phyloP scores from a whole-genome alignment of 768 basidiomycete genomes.

The Suillus alpinus region DNA sequence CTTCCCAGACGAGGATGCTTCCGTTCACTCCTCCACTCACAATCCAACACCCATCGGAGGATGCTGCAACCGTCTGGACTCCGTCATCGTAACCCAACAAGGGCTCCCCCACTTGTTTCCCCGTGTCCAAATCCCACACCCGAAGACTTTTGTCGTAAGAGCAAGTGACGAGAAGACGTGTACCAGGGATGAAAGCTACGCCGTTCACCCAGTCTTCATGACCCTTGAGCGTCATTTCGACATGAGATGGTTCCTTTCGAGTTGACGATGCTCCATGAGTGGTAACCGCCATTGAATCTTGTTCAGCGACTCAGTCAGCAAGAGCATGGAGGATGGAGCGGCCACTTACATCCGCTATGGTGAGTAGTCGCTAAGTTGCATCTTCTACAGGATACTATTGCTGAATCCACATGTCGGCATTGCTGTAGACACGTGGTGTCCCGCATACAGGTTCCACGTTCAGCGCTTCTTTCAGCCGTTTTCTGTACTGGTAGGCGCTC shows the following conservation, averaged over 20 bases:
- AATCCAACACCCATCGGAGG: constrained; percentile 1
- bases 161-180: background rate
- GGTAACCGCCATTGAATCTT: too few species aligned
- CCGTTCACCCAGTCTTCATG: background rate
- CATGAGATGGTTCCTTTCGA: background rate
- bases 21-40: constrained; percentile 9
- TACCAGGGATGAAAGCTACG: background rate
- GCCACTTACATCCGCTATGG: too few species aligned
- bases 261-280: too few species aligned
- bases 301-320: too few species aligned
- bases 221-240: background rate
- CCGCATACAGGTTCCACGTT: too few species aligned
- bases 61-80: background rate
- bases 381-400: too few species aligned
- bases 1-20: constrained; percentile 5
- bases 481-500: too few species aligned
- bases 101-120: background rate
- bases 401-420: too few species aligned
- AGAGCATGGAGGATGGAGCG: too few species aligned
- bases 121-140: background rate
- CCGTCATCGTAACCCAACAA: background rate
- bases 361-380: too few species aligned
- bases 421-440: too few species aligned
- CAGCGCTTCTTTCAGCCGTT: too few species aligned
- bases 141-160: background rate